Conservation (phyloP, 2,329 filamentous ascomycete genomes). For the Venturiaceae sp. region DNA sequence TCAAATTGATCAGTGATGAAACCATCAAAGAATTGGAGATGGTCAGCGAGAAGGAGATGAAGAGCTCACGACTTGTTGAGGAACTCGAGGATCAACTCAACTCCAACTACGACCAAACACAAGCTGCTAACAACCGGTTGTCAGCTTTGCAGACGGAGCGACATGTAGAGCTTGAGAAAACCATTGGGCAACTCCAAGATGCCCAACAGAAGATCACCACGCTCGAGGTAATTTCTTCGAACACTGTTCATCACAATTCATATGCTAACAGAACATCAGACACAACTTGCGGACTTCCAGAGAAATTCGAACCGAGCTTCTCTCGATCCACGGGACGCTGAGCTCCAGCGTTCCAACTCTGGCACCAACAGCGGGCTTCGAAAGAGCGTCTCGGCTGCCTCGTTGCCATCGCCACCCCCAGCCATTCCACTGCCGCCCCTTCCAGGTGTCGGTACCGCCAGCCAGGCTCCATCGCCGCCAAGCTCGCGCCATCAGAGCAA, state of each 20-base stretch:
- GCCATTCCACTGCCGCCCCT: conserved; percentile 93
- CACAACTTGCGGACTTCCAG: conserved; percentile 48
- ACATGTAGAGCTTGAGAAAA: conserved; percentile 30
- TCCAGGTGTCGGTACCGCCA: conserved; percentile 38
- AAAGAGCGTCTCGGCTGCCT: conserved; percentile 74
- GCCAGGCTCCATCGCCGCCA: conserved; percentile 46
- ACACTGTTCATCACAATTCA: neutral
- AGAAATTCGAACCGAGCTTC: conserved; percentile 36
- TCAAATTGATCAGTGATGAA: conserved; percentile 41
- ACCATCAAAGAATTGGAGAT: conserved; percentile 48
- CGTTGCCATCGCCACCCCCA: conserved; percentile 85
- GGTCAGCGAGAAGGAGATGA: conserved; percentile 62
- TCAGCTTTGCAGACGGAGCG: conserved; percentile 52
- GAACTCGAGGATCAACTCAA: conserved; percentile 96
- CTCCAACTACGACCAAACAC: conserved; percentile 88
- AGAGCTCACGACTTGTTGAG: conserved; percentile 84
- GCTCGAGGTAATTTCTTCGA: conserved; percentile 56
- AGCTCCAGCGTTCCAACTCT: conserved; percentile 46
- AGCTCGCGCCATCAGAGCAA: conserved; percentile 71
- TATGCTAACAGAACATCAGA: conserved; percentile 32
- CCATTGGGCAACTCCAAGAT: conserved; percentile 57
- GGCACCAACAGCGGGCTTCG: conserved; percentile 59
- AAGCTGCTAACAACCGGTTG: conserved; percentile 73
- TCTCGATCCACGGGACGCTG: conserved; percentile 33
- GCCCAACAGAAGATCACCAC: conserved; percentile 54